These are phyloP conservation scores for Erysimum pusillum DNA, from an alignment of 441 rosid species.

Conservation along the genomic window DNA sequence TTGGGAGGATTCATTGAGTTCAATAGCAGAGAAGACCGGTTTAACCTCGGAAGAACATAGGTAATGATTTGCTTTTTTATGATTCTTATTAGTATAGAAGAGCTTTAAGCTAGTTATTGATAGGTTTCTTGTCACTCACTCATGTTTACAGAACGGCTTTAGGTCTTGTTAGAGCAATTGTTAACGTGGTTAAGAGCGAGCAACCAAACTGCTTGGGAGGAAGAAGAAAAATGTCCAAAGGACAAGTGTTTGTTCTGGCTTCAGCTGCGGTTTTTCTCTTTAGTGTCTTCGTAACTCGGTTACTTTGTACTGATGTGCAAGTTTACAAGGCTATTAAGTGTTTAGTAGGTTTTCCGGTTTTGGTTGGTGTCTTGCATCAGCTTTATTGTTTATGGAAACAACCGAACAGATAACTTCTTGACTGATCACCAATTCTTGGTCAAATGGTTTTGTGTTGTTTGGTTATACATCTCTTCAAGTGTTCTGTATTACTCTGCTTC, in stretches of 20 bases:
- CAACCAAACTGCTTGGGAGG: neutral
- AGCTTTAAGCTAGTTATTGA: neutral
- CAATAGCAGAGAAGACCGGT: neutral
- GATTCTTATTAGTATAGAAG: neutral
- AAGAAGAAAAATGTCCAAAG: neutral
- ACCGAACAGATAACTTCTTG: neutral
- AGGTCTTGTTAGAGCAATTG: conserved; percentile 31
- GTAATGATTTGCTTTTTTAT: conserved; percentile 2
- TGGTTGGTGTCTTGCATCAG: conserved; percentile 24
- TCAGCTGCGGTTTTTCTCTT: conserved; percentile 14
- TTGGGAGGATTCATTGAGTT: conserved; percentile 18
- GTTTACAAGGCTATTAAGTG: conserved; percentile 21
- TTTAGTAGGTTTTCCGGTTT: conserved; percentile 17
- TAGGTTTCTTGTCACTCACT: neutral
- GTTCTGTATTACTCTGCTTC: conserved; percentile 1
- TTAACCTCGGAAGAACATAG: conserved; percentile 21
- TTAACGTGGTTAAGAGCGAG: neutral
- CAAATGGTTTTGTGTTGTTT: neutral
- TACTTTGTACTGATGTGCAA: neutral
- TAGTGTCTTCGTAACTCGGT: neutral
- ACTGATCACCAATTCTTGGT: neutral
- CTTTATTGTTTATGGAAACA: neutral
- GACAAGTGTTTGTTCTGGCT: conserved; percentile 17
- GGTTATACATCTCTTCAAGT: neutral
- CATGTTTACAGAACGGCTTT: conserved; percentile 12